phyloP scores from a whole-genome alignment of 192 early-diverging fungal genomes.

The Irineochytrium annulatum region DNA sequence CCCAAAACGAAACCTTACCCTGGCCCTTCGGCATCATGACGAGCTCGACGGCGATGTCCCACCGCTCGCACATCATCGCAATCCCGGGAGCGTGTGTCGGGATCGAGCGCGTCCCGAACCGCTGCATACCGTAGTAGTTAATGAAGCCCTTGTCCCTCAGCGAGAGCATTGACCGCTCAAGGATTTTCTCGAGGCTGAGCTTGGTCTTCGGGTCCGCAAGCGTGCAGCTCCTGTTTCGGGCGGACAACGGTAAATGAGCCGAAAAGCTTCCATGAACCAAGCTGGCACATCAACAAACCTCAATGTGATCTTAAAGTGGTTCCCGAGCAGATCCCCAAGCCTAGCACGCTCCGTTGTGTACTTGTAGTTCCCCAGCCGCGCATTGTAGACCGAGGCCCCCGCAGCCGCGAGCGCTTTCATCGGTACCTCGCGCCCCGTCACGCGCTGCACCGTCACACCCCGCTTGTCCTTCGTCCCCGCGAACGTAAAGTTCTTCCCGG shows the following conservation, averaged over 20 bases:
- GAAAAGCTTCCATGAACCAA: neutral
- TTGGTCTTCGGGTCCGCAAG: no score
- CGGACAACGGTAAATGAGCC: neutral
- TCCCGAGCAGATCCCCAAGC: constrained; percentile 84
- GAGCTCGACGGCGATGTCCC: constrained; percentile 68
- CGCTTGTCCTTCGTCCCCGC: constrained; percentile 95
- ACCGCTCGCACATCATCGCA: constrained; percentile 67
- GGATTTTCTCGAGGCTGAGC: constrained; percentile 4
- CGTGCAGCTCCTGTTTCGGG: neutral
- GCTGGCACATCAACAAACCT: constrained; percentile 29
- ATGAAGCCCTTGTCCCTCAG: constrained; percentile 78
- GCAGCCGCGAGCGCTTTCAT: constrained; percentile 48
- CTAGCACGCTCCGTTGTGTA: constrained; percentile 61
- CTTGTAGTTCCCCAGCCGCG: constrained; percentile 16
- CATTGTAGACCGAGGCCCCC: neutral
- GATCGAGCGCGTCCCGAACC: constrained; percentile 85
- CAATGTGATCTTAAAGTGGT: constrained; percentile 84
- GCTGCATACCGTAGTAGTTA: constrained; percentile 99
- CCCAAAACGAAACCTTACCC: constrained; percentile 35
- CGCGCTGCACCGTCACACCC: constrained; percentile 80
- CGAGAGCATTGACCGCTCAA: constrained; percentile 59
- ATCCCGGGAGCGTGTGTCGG: constrained; percentile 79
- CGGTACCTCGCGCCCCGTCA: constrained; percentile 62
- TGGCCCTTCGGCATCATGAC: constrained; percentile 79
- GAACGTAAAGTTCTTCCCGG: constrained; percentile 62